These are phyloP conservation scores for Paecilomyces dactylethromorphus DNA, from an alignment of 2,329 filamentous ascomycete genomes.

Conservation along the genomic window DNA sequence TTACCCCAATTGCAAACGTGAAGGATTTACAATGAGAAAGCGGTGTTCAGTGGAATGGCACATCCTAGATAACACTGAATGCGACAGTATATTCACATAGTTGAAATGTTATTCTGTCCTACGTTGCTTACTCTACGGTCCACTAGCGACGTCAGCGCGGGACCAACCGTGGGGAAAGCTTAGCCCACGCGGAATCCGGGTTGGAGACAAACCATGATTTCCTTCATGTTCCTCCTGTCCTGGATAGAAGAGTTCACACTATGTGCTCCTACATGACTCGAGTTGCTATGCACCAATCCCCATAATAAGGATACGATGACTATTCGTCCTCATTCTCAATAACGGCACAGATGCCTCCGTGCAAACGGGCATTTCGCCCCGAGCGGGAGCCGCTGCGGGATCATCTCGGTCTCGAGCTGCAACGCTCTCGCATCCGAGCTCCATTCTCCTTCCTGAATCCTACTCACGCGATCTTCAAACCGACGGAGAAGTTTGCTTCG, in stretches of 20 bases:
- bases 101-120: too few species aligned
- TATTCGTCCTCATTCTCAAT: neutral
- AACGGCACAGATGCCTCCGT: neutral
- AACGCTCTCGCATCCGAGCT: slow-evolving; percentile 18
- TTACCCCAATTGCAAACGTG: too few species aligned
- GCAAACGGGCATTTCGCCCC: neutral
- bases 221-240: neutral
- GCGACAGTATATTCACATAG: too few species aligned
- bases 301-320: neutral
- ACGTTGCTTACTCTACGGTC: too few species aligned
- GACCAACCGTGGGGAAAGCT: neutral
- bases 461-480: slow-evolving; percentile 35
- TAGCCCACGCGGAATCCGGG: neutral
- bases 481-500: slow-evolving; percentile 2
- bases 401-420: neutral
- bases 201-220: neutral
- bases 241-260: neutral
- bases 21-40: too few species aligned
- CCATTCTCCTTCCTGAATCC: slow-evolving; percentile 46
- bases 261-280: neutral
- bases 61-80: too few species aligned
- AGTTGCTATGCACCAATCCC: neutral
- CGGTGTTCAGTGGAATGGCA: too few species aligned
- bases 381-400: neutral
- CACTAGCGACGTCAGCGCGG: neutral